Percentiles rank a stretch among this genome's conserved stretches.
Evolutionary conservation across 2,329 filamentous ascomycete genomes (phyloP).

Genomic region (Cytospora leucostoma): DNA sequence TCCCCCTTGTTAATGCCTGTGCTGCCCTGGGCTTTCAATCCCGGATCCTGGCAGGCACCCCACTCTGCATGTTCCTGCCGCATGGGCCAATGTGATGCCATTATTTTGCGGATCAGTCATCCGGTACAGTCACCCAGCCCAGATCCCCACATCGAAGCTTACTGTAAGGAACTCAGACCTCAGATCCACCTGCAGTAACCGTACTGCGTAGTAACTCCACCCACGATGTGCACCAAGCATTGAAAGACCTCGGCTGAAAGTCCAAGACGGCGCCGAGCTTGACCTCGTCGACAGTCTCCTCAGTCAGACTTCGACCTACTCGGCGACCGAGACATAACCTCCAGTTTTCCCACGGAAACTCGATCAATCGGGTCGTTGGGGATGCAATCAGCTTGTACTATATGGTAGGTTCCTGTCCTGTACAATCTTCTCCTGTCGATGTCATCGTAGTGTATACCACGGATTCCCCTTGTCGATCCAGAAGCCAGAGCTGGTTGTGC

Average conservation of each 20-base stretch:
- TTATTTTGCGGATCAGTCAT: slow-evolving; percentile 8
- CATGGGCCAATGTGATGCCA: neutral
- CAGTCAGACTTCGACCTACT: slow-evolving; percentile 9
- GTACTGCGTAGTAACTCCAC: neutral
- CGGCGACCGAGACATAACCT: neutral
- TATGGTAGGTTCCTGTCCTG: neutral
- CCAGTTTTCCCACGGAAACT: neutral
- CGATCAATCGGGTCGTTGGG: neutral
- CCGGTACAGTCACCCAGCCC: neutral
- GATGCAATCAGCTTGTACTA: neutral
- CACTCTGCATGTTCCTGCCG: neutral
- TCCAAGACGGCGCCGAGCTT: neutral
- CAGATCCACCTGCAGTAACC: slow-evolving; percentile 4
- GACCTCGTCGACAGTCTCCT: neutral
- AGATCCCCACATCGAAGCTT: neutral
- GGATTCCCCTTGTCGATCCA: neutral
- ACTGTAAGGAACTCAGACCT: slow-evolving; percentile 15
- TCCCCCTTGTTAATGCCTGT: too few species aligned
- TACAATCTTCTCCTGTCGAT: neutral
- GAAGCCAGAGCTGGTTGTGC: neutral
- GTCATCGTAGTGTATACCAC: neutral
- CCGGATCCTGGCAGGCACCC: neutral
- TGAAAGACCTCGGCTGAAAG: neutral
- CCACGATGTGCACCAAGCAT: too few species aligned
- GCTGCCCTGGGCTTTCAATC: neutral